Evolutionary conservation across 1,284 basidiomycete genomes (phyloP).

Genomic region (Ceratobasidium sp.): DNA sequence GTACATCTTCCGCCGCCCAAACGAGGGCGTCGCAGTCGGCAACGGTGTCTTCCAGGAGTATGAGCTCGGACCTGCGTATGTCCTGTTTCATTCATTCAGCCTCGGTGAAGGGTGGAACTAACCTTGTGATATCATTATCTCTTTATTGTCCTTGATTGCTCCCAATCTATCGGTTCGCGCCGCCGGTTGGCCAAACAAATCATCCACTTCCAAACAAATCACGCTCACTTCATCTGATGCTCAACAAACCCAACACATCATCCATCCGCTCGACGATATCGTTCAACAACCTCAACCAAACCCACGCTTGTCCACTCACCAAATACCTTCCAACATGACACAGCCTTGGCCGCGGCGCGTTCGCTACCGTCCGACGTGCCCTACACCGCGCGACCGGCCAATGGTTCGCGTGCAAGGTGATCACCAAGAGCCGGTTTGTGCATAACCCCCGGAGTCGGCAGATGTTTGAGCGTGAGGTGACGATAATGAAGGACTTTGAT

Average conservation of each 20-base stretch:
- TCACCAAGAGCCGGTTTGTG: conserved; percentile 59
- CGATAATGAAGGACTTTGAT: conserved; percentile 76
- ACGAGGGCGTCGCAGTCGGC: conserved; percentile 58
- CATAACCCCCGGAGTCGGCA: conserved; percentile 53
- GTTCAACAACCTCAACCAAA: background rate
- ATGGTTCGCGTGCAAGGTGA: conserved; percentile 81
- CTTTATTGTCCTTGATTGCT: background rate
- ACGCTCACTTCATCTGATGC: background rate
- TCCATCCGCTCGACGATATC: background rate
- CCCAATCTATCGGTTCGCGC: background rate
- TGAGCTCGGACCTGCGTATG: conserved; percentile 66
- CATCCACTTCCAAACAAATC: background rate
- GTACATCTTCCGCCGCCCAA: conserved; percentile 65
- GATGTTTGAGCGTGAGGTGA: conserved; percentile 78
- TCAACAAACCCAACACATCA: background rate
- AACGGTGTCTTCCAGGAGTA: conserved; percentile 70
- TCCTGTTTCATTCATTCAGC: conserved; percentile 14
- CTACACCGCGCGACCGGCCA: conserved; percentile 67
- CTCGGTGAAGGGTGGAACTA: background rate
- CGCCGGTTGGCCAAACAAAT: background rate
- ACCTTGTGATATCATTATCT: background rate
- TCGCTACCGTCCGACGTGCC: conserved; percentile 80
- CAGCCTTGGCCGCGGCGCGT: conserved; percentile 77
- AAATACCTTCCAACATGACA: background rate
- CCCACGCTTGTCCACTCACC: background rate